Conservation (phyloP, 2,329 filamentous ascomycete species). For the Fusarium euwallaceae region DNA sequence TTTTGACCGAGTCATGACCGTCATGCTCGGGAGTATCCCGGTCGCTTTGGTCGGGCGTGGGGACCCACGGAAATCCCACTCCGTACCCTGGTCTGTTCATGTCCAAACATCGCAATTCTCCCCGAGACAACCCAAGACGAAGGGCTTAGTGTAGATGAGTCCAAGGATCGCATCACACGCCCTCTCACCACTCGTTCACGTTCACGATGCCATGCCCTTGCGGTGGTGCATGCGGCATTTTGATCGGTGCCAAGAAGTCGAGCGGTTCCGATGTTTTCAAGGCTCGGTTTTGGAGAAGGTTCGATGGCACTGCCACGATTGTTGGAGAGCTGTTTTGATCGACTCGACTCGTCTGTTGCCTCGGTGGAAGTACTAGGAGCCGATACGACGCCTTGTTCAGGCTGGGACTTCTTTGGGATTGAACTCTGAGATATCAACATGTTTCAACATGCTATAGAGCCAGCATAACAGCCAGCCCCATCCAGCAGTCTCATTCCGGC, state of each 20-base stretch:
- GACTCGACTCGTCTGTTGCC: not conserved
- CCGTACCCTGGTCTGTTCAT: not conserved
- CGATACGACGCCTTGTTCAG: not conserved
- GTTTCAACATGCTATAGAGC: not conserved
- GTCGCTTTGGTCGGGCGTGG: not conserved
- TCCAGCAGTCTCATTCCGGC: not conserved
- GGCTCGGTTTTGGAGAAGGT: not conserved
- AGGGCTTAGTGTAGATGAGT: not conserved
- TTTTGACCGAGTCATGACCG: not conserved
- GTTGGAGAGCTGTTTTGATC: not conserved
- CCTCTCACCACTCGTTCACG: not conserved
- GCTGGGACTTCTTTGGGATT: not conserved
- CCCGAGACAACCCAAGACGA: not conserved
- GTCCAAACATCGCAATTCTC: not conserved
- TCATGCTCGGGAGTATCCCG: conserved; percentile 3
- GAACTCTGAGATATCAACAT: not conserved
- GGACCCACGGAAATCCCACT: conserved; percentile 3
- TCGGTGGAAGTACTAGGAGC: not conserved
- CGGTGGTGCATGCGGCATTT: not conserved
- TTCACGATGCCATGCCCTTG: not conserved
- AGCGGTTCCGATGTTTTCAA: not conserved
- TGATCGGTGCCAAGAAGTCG: not conserved
- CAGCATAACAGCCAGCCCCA: not conserved
- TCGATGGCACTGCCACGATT: not conserved
- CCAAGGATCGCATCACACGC: not conserved